phyloP scores from a whole-genome alignment of 2,329 filamentous ascomycete species.

The Sordariomycetes sp. region DNA sequence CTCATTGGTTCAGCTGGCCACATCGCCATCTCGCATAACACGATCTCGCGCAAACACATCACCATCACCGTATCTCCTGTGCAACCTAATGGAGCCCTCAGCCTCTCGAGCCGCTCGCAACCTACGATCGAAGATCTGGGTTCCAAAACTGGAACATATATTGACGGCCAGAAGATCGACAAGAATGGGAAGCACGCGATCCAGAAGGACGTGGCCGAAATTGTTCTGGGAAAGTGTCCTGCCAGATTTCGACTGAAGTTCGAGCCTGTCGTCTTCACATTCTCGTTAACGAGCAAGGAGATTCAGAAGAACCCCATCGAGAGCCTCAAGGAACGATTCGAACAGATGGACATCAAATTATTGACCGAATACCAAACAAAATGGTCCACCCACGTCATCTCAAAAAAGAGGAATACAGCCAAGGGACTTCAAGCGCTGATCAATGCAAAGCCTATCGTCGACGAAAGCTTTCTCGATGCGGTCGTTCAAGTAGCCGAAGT shows the following conservation, averaged over 20 bases:
- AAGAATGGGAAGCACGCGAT: constrained; percentile 1
- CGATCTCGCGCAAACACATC: constrained; percentile 83
- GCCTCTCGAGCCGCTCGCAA: constrained; percentile 55
- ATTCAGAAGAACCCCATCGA: constrained; percentile 56
- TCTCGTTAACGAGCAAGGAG: constrained; percentile 66
- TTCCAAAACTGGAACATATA: constrained; percentile 75
- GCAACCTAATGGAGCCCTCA: constrained; percentile 54
- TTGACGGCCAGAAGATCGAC: constrained; percentile 63
- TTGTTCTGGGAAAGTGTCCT: constrained; percentile 65
- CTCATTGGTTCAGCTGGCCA: constrained; percentile 41
- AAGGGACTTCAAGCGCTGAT: constrained; percentile 82
- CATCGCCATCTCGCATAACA: constrained; percentile 66
- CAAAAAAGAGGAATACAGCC: constrained; percentile 81
- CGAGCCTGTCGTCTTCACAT: constrained; percentile 72
- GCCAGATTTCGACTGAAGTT: constrained; percentile 63
- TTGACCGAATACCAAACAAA: constrained; percentile 60
- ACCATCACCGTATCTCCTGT: constrained; percentile 64
- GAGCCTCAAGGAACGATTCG: constrained; percentile 55
- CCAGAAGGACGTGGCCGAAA: constrained; percentile 43
- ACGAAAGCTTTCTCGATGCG: constrained; percentile 63
- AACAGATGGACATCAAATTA: constrained; percentile 84
- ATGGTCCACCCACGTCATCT: constrained; percentile 78
- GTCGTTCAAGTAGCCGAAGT: constrained; percentile 50
- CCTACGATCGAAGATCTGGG: constrained; percentile 68
- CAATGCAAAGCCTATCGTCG: constrained; percentile 70